Evolutionary conservation across 768 basidiomycete species (phyloP).

Genomic region (Sistotremastrum suecicum): DNA sequence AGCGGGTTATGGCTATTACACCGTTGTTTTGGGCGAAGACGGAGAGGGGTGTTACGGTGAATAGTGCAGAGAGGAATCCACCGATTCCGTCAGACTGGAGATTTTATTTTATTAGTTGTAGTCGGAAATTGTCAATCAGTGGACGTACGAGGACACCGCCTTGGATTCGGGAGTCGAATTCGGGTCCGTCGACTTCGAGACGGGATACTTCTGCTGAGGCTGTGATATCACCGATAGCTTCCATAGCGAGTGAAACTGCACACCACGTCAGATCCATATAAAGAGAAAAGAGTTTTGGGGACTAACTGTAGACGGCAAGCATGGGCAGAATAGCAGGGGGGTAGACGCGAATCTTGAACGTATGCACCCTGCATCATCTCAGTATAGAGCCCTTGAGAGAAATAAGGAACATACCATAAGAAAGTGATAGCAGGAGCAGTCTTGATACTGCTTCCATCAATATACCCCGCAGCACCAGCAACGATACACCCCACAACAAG

Average conservation of each 20-base stretch:
- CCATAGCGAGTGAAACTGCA: constrained; percentile 63
- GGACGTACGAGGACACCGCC: constrained; percentile 55
- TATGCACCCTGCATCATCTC: constrained; percentile 38
- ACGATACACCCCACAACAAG: constrained; percentile 70
- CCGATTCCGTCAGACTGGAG: constrained; percentile 61
- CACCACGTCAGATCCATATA: background rate
- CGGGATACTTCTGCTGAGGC: constrained; percentile 74
- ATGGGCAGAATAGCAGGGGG: constrained; percentile 50
- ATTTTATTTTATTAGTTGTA: background rate
- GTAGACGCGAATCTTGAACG: constrained; percentile 66
- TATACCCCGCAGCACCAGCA: constrained; percentile 66
- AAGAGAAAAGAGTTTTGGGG: constrained; percentile 16
- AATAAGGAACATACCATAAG: constrained; percentile 35
- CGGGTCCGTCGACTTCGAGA: constrained; percentile 53
- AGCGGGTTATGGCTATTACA: constrained; percentile 72
- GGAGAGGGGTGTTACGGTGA: constrained; percentile 70
- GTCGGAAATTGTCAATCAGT: background rate
- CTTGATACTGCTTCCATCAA: constrained; percentile 48
- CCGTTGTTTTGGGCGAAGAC: constrained; percentile 74
- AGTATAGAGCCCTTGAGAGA: background rate
- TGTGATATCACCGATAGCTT: constrained; percentile 76
- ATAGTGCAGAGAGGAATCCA: constrained; percentile 65
- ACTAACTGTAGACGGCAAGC: constrained; percentile 43
- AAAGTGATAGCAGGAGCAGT: constrained; percentile 70
- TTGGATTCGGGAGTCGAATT: constrained; percentile 74